Evolutionary conservation across 2,329 filamentous ascomycete species (phyloP).

Genomic region (Penicillium sumatraense): DNA sequence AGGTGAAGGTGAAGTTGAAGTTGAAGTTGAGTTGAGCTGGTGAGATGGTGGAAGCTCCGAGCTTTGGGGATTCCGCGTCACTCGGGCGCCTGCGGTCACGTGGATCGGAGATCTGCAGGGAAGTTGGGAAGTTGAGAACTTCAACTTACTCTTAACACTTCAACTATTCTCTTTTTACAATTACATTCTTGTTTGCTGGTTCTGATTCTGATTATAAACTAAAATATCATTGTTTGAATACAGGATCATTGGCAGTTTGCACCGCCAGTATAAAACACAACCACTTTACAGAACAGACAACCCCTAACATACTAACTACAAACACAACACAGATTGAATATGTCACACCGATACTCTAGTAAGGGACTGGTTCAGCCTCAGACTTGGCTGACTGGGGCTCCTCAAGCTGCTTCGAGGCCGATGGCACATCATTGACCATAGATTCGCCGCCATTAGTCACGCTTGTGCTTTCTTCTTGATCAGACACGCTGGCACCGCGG

Average conservation of each 20-base stretch:
- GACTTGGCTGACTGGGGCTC: constrained; percentile 8
- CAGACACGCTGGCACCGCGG: constrained; percentile 33
- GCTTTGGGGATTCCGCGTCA: constrained; percentile 39
- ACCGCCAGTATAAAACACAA: not conserved
- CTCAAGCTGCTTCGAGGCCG: constrained; percentile 20
- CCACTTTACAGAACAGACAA: constrained; percentile 13
- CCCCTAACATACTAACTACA: no score
- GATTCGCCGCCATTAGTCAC: constrained; percentile 3
- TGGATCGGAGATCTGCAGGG: no score
- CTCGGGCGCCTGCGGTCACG: constrained; percentile 40
- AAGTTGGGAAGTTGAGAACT: no score
- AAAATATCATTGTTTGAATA: not conserved
- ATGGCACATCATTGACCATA: constrained; percentile 15
- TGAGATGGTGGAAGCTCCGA: constrained; percentile 30
- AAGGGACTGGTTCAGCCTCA: not conserved
- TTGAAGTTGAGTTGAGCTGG: constrained; percentile 14
- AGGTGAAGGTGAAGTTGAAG: constrained; percentile 15
- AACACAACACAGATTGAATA: constrained; percentile 10
- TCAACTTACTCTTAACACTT: not conserved
- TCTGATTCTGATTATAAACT: no score
- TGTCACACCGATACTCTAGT: constrained; percentile 10
- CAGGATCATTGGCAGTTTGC: constrained; percentile 6
- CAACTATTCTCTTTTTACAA: not conserved
- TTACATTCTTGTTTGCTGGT: no score
- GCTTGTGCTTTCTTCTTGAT: not conserved